Evolutionary conservation across 192 early-diverging fungal genomes (phyloP).

Genomic region (Backusella mclennaniae): DNA sequence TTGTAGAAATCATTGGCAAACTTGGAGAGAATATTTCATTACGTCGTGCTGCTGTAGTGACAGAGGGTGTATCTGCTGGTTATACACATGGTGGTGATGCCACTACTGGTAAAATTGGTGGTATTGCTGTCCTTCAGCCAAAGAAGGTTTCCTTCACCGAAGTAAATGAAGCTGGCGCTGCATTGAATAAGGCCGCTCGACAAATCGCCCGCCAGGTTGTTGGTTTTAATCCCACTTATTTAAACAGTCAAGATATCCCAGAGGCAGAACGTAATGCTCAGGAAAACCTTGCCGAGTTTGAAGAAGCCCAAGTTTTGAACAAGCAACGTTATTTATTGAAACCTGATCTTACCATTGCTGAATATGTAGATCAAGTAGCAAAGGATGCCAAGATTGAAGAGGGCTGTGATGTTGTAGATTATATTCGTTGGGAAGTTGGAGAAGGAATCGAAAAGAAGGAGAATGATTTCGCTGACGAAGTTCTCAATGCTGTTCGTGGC

Average conservation of each 20-base stretch:
- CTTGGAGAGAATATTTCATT: constrained; percentile 89
- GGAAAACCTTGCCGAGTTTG: constrained; percentile 41
- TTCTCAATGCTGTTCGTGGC: constrained; percentile 40
- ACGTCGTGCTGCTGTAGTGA: constrained; percentile 60
- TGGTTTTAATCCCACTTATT: constrained; percentile 69
- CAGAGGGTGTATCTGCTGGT: constrained; percentile 39
- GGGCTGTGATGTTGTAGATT: constrained; percentile 62
- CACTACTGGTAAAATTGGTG: constrained; percentile 76
- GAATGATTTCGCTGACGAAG: constrained; percentile 82
- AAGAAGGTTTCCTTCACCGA: constrained; percentile 20
- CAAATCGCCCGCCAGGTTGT: constrained; percentile 87
- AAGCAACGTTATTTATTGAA: constrained; percentile 77
- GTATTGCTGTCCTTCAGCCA: constrained; percentile 64
- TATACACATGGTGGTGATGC: constrained; percentile 76
- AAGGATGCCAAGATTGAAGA: constrained; percentile 43
- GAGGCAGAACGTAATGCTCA: constrained; percentile 38
- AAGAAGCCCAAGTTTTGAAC: constrained; percentile 60
- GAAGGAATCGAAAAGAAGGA: constrained; percentile 82
- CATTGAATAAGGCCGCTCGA: constrained; percentile 57
- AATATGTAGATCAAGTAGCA: constrained; percentile 54
- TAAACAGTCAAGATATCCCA: constrained; percentile 47
- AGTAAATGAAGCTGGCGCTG: constrained; percentile 15
- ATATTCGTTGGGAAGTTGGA: constrained; percentile 78
- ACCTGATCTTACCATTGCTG: constrained; percentile 62
- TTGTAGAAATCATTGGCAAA: constrained; percentile 79